Conservation (phyloP, 2,329 filamentous ascomycete genomes). For the Magnaporthiopsis incrustans region DNA sequence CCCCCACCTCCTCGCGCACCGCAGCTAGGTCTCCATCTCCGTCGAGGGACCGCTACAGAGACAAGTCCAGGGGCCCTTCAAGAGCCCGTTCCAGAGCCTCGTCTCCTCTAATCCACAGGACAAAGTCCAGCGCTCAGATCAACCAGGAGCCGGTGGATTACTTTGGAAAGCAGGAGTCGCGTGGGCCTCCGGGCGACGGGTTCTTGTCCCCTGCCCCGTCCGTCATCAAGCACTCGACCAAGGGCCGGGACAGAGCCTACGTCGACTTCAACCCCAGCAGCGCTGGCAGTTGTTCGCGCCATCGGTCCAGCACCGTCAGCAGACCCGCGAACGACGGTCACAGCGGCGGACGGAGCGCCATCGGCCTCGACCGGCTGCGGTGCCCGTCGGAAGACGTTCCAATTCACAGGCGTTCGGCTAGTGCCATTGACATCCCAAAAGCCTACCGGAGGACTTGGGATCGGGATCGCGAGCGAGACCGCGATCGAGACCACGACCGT, state of each 20-base stretch:
- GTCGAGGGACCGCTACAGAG: neutral
- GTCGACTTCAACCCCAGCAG: conserved; percentile 19
- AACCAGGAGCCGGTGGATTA: conserved; percentile 20
- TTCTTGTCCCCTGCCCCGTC: conserved; percentile 30
- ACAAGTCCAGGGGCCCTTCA: neutral
- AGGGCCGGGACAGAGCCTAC: conserved; percentile 35
- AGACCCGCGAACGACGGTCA: conserved; percentile 10
- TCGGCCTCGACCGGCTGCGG: neutral
- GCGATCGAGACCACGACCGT: neutral
- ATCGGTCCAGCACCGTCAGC: conserved; percentile 11
- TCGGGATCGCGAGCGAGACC: neutral
- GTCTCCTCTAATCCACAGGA: conserved; percentile 16
- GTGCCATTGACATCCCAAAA: conserved; percentile 15
- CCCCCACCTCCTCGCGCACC: neutral
- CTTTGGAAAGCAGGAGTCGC: conserved; percentile 21
- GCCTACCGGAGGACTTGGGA: conserved; percentile 10
- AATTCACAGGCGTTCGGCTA: conserved; percentile 26
- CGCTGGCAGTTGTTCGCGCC: neutral
- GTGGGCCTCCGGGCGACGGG: conserved; percentile 22
- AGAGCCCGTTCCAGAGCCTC: conserved; percentile 12
- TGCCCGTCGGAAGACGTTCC: neutral
- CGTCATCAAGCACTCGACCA: conserved; percentile 30
- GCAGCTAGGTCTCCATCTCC: neutral
- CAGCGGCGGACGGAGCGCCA: conserved; percentile 2
- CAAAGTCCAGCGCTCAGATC: conserved; percentile 25